Evolutionary conservation across 2,329 filamentous ascomycete species (phyloP).

Genomic region (Talaromyces sp.): DNA sequence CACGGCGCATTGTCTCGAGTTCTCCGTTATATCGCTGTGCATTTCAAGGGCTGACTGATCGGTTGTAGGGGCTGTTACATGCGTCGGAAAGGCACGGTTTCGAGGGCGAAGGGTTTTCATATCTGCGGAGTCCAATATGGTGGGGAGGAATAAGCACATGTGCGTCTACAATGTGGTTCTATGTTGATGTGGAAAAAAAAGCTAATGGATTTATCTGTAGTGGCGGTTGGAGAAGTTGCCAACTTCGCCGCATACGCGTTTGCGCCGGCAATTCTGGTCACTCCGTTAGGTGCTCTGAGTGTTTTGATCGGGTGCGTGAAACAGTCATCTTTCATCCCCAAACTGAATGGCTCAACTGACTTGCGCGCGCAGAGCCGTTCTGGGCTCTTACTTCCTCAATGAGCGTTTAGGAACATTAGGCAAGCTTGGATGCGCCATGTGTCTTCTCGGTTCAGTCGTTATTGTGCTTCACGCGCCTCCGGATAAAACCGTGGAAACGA

Average conservation of each 20-base stretch:
- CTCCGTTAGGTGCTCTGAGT: conserved; percentile 84
- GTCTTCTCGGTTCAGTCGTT: conserved; percentile 90
- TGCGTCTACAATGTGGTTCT: conserved; percentile 42
- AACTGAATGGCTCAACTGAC: conserved; percentile 13
- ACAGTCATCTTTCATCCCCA: conserved; percentile 2
- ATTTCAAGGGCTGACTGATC: background rate
- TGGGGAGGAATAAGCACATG: conserved; percentile 90
- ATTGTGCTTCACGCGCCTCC: conserved; percentile 96
- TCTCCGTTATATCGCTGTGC: background rate
- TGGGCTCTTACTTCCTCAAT: conserved; percentile 89
- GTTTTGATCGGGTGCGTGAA: conserved; percentile 71
- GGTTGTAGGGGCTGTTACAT: conserved; percentile 73
- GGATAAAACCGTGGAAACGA: conserved; percentile 82
- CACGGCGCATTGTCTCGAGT: background rate
- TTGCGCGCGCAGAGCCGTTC: conserved; percentile 59
- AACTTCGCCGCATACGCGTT: conserved; percentile 99
- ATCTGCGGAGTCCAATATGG: conserved; percentile 92
- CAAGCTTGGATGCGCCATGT: conserved; percentile 92
- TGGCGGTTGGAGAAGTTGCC: conserved; percentile 87
- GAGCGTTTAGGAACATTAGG: conserved; percentile 87
- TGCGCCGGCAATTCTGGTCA: conserved; percentile 96
- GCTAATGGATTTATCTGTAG: conserved; percentile 38
- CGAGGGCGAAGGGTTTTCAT: conserved; percentile 92
- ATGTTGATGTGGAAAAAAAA: background rate
- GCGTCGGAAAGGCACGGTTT: conserved; percentile 89